Conservation (phyloP, 352 stramenopile genomes). For the Phytopythium oedochilum region DNA sequence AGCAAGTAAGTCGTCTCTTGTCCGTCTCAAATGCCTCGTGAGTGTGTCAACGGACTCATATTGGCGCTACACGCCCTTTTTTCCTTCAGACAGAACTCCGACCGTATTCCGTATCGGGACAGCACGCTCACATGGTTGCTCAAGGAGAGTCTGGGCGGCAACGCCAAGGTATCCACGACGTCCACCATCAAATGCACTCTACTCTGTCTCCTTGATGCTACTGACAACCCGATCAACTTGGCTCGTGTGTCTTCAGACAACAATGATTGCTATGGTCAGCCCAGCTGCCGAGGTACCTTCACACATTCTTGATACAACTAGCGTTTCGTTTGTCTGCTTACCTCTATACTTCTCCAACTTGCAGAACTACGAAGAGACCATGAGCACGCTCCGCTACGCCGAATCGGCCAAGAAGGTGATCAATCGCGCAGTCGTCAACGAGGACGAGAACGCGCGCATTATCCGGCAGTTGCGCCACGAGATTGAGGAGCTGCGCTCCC, state of each 20-base stretch:
- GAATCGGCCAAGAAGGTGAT: conserved; percentile 83
- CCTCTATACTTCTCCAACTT: background rate
- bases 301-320: background rate
- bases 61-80: background rate
- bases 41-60: background rate
- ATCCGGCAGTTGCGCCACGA: conserved; percentile 76
- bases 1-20: conserved; percentile 41
- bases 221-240: background rate
- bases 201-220: background rate
- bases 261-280: conserved; percentile 86
- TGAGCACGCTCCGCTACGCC: conserved; percentile 81
- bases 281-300: conserved; percentile 53
- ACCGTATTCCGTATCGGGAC: conserved; percentile 83
- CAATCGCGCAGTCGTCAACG: conserved; percentile 77
- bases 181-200: background rate
- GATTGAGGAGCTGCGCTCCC: conserved; percentile 44
- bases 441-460: conserved; percentile 76
- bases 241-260: conserved; percentile 53
- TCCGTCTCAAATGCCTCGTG: background rate
- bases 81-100: conserved; percentile 37
- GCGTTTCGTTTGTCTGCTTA: background rate
- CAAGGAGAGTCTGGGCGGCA: conserved; percentile 81
- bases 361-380: conserved; percentile 81
- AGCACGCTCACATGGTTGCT: conserved; percentile 85
- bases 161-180: conserved; percentile 50